Conservation (phyloP, 1,284 basidiomycete genomes). For the Trichosporon sp. region DNA sequence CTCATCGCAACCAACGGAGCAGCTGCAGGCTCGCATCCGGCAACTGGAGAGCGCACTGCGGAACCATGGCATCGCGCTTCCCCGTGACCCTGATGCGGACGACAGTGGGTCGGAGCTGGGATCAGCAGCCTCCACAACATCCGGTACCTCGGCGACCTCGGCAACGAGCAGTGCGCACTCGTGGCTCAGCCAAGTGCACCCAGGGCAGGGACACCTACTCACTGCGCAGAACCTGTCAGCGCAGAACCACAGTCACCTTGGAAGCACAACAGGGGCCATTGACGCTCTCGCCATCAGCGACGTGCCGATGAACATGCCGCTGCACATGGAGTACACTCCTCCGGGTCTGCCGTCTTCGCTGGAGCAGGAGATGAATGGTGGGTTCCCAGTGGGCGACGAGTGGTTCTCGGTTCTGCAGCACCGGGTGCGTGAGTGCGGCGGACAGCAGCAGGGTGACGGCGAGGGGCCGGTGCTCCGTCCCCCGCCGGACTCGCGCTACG, state of each 20-base stretch:
- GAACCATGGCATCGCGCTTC: not conserved
- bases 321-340: constrained; percentile 2
- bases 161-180: not conserved
- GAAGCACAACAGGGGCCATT: not conserved
- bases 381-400: not conserved
- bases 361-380: not conserved
- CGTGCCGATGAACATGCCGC: constrained; percentile 2
- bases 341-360: not conserved
- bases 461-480: not conserved
- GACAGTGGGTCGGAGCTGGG: not conserved
- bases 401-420: not conserved
- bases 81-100: not conserved
- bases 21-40: not conserved
- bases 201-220: not conserved
- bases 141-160: not conserved
- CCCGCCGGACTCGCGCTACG: not conserved
- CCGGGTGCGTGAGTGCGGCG: not conserved
- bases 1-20: not conserved
- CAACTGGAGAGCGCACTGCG: not conserved
- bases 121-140: not conserved
- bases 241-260: not conserved
- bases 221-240: not conserved
- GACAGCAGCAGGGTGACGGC: not conserved
- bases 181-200: not conserved
- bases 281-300: not conserved